Base-by-base conservation (phyloP, 352 stramenopile genomes). In the Phytophthora hybrid region DNA sequence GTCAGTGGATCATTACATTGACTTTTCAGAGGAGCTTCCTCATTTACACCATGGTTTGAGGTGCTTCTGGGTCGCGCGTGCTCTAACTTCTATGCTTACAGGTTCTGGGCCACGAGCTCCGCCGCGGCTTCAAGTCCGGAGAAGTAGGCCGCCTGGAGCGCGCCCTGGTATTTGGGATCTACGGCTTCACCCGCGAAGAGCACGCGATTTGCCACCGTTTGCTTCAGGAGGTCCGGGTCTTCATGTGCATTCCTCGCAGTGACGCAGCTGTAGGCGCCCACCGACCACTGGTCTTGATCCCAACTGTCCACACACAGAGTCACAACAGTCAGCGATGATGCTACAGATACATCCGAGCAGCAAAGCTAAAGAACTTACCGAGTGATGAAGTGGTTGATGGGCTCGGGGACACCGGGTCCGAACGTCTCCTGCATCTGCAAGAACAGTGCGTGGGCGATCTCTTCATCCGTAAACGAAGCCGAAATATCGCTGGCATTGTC, bases 161-260 rank as follows among this genome's bases (percentile, higher is more conserved):
- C 89, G 11, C 85, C 84, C 53, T 93, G 88, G 64, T 95, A 92
- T 58, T 89, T 81, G 67, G 83, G 79, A 57, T 87, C 86, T 23
- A 87, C 92, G 8, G 87, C 87, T 47, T 95, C 88, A 13, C 88
- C 88, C 7, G 82, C 85, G 55, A 95, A 95, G 37, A 89, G 62
- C 49, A 95, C 70, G 14, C 80, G 78, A 39, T 77, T 79, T 21
- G 59, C 76, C 4, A 93, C 69, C 0, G 80, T 77, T 60, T 84
- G 66, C 10, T 87, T 84, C 3, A 95, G 53, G 1, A 79, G 41
- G 56, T 91, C 82, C 23, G 88, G 88, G 54, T 94, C 88, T 1
- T 87, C 73, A 6, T 77, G 77, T 13, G 82, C 74, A 67, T 82
- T 90, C 52, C 85, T 68, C 19, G 85, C 68, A 1, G 79, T 89